Evolutionary conservation across 169 alveolate species (phyloP).

Genomic region (Plasmodium cynomolgi): DNA sequence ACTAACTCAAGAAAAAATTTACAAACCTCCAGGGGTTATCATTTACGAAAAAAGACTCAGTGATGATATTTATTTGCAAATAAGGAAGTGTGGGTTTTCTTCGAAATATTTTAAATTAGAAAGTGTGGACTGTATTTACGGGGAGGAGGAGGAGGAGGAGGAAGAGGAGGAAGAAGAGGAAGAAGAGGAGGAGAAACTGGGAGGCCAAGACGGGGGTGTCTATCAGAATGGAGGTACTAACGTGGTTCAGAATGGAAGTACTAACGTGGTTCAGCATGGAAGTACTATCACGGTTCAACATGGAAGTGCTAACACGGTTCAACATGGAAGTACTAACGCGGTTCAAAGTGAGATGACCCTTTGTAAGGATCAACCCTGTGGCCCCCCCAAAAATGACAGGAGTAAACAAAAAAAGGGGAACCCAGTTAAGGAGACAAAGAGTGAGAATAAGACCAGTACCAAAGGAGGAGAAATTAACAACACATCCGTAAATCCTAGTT

Average conservation of each 20-base stretch:
- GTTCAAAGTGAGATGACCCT: neutral
- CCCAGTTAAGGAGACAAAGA: neutral
- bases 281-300: too few relatives aligned
- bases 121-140: neutral
- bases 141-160: neutral
- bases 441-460: neutral
- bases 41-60: slow-evolving; percentile 51
- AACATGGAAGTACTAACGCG: neutral
- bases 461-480: neutral
- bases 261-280: neutral
- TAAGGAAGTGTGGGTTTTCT: slow-evolving; percentile 69
- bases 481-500: neutral
- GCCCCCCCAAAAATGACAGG: neutral
- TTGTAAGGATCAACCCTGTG: neutral
- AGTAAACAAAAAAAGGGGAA: neutral
- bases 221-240: neutral
- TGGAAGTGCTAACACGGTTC: too few relatives aligned
- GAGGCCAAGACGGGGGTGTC: neutral
- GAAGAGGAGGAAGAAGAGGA: neutral
- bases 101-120: slow-evolving; percentile 30
- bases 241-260: neutral
- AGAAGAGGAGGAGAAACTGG: neutral
- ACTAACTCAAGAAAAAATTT: neutral
- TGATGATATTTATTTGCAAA: slow-evolving; percentile 64
- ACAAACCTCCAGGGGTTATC: slow-evolving; percentile 70